Conservation (phyloP, 2,329 filamentous ascomycete species). For the Epicoccum nigrum region DNA sequence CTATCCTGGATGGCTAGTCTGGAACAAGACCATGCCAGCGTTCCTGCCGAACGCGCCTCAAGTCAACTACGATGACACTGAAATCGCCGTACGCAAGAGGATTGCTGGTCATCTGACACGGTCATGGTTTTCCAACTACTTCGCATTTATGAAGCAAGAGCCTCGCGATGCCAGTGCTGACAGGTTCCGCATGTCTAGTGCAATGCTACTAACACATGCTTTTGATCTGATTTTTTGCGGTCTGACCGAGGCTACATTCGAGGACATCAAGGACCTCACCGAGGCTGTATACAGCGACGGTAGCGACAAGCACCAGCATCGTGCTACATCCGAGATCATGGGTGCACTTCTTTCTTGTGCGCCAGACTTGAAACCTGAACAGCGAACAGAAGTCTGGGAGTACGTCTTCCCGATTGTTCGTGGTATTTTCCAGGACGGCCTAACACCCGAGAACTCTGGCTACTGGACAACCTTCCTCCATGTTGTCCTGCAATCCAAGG, state of each 20-base stretch:
- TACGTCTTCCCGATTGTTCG: conserved; percentile 90
- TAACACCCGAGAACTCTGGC: conserved; percentile 90
- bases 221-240: conserved; percentile 89
- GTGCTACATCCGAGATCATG: conserved; percentile 91
- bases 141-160: conserved; percentile 95
- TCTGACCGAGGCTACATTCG: conserved; percentile 76
- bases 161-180: conserved; percentile 82
- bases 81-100: conserved; percentile 73
- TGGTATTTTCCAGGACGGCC: conserved; percentile 83
- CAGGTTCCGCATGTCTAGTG: conserved; percentile 86
- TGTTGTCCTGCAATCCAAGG: conserved; percentile 83
- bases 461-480: conserved; percentile 97
- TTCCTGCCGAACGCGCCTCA: conserved; percentile 73
- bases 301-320: conserved; percentile 96
- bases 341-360: conserved; percentile 83
- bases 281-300: conserved; percentile 85
- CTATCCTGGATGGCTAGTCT: conserved; percentile 94
- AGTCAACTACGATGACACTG: conserved; percentile 81
- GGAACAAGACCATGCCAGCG: conserved; percentile 85
- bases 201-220: conserved; percentile 84
- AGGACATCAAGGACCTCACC: conserved; percentile 85
- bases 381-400: conserved; percentile 79
- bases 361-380: conserved; percentile 75
- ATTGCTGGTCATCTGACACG: conserved; percentile 82
- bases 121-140: conserved; percentile 86